phyloP scores from a whole-genome alignment of 2,329 filamentous ascomycete species.

The Apiospora kogelbergensis region DNA sequence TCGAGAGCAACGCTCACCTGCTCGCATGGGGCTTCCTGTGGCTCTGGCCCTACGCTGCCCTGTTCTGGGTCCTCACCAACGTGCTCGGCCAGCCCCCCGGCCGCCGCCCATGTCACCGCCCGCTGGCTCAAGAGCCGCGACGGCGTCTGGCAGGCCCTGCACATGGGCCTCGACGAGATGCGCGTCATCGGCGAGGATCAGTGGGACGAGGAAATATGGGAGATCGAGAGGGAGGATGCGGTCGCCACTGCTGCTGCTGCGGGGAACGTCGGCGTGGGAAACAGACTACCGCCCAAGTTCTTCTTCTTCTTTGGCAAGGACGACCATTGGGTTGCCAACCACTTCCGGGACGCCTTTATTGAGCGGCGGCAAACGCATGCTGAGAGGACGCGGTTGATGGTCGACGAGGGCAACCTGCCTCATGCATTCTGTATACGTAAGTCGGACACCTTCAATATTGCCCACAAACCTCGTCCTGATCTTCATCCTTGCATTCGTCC shows the following conservation, averaged over 20 bases:
- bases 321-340: conserved; percentile 63
- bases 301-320: conserved; percentile 59
- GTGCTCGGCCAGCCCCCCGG: conserved; percentile 48
- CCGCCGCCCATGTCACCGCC: conserved; percentile 50
- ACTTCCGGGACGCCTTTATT: conserved; percentile 57
- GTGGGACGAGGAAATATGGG: conserved; percentile 63
- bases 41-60: conserved; percentile 37
- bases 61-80: conserved; percentile 43
- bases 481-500: not conserved
- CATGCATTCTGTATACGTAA: conserved; percentile 62
- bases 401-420: conserved; percentile 56
- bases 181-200: conserved; percentile 55
- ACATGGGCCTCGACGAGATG: conserved; percentile 62
- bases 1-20: conserved; percentile 38
- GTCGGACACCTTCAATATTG: conserved; percentile 20
- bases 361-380: conserved; percentile 32
- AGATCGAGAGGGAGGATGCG: conserved; percentile 34
- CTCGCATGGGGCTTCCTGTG: conserved; percentile 42
- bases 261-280: conserved; percentile 5
- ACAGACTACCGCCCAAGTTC: conserved; percentile 44
- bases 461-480: not conserved
- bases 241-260: not conserved
- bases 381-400: conserved; percentile 46
- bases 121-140: conserved; percentile 56
- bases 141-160: conserved; percentile 59